Evolutionary conservation across 192 early-diverging fungal genomes (phyloP).

Genomic region (Diversispora eburnea): DNA sequence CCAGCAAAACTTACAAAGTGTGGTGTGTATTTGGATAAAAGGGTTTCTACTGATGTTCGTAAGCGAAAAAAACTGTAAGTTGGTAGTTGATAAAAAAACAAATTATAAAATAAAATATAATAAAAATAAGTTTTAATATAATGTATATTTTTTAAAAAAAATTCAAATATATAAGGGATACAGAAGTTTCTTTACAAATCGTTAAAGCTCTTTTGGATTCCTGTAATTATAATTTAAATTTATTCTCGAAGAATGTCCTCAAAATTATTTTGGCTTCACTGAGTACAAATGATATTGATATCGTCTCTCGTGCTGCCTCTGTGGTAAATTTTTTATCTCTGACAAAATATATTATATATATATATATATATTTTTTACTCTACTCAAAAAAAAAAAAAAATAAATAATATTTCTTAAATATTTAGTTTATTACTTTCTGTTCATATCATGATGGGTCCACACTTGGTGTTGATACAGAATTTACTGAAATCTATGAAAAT

Average conservation of each 20-base stretch:
- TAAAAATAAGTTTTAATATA: neutral
- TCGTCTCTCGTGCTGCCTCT: constrained; percentile 55
- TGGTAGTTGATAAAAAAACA: neutral
- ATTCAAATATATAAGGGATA: constrained; percentile 43
- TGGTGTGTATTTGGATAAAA: constrained; percentile 74
- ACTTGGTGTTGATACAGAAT: constrained; percentile 64
- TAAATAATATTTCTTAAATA: constrained; percentile 16
- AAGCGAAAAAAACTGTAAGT: constrained; percentile 61
- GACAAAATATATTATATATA: neutral
- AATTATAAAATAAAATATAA: neutral
- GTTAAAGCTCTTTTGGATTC: constrained; percentile 65
- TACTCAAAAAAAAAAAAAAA: neutral
- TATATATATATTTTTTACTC: neutral
- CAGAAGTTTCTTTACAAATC: constrained; percentile 69
- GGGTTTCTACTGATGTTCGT: constrained; percentile 60
- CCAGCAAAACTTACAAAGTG: constrained; percentile 90
- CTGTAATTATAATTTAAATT: constrained; percentile 72
- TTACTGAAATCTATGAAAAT: constrained; percentile 52
- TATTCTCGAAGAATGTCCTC: constrained; percentile 80
- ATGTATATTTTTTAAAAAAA: neutral
- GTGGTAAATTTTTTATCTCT: constrained; percentile 43
- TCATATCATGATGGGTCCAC: constrained; percentile 64
- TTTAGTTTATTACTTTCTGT: constrained; percentile 70
- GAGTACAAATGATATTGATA: constrained; percentile 53
- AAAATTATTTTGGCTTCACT: constrained; percentile 63